These are phyloP conservation scores for Leccinum fuscescens DNA, from an alignment of 1,284 basidiomycete species.

Conservation along the genomic window DNA sequence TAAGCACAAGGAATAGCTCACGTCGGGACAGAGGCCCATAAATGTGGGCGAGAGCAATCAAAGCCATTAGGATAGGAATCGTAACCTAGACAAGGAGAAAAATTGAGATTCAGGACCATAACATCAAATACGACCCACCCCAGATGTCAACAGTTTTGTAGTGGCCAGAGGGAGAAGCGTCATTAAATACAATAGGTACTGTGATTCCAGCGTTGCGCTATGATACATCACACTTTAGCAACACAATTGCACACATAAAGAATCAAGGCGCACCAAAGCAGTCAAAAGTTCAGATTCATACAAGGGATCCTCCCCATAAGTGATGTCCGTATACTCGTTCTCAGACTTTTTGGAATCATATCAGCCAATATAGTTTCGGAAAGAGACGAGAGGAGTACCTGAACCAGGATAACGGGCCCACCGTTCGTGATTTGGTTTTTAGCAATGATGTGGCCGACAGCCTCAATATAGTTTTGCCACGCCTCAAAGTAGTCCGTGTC, in stretches of 20 bases:
- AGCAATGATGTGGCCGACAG: constrained; percentile 41
- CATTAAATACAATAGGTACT: constrained; percentile 47
- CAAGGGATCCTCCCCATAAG: constrained; percentile 41
- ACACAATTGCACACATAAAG: not conserved
- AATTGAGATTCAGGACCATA: not conserved
- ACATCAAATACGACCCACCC: constrained; percentile 29
- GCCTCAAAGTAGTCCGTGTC: constrained; percentile 45
- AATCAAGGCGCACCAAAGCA: constrained; percentile 33
- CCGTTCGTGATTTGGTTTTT: constrained; percentile 51
- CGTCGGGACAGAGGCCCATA: constrained; percentile 45
- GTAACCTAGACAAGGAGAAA: constrained; percentile 30
- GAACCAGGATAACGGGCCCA: constrained; percentile 54
- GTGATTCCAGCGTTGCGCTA: constrained; percentile 44
- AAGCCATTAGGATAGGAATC: constrained; percentile 58
- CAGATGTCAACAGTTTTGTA: constrained; percentile 46
- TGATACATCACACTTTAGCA: constrained; percentile 10
- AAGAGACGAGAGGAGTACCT: constrained; percentile 31
- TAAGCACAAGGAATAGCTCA: constrained; percentile 1
- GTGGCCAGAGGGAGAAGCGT: constrained; percentile 44
- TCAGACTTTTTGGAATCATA: constrained; percentile 36
- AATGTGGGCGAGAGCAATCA: constrained; percentile 50
- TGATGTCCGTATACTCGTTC: constrained; percentile 49
- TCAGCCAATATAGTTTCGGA: not conserved
- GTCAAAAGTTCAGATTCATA: constrained; percentile 42
- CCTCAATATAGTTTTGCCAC: constrained; percentile 41